A percentile compares a stretch with the other conserved stretches of the same genome.
These are phyloP conservation scores for Thelephora terrestris DNA, from an alignment of 1,284 basidiomycete species.

Conservation along the genomic window DNA sequence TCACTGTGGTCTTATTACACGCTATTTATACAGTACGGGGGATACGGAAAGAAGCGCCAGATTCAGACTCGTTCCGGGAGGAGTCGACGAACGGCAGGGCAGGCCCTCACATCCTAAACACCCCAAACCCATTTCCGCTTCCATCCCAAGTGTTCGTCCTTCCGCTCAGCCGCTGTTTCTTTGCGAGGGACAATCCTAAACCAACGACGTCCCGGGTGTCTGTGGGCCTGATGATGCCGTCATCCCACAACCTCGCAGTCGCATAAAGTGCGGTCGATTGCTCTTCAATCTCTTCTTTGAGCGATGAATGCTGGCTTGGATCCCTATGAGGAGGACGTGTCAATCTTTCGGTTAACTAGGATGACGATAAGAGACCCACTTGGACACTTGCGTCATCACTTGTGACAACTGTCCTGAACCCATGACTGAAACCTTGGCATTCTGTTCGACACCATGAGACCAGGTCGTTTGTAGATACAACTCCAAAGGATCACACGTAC, in stretches of 20 bases:
- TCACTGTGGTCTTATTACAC: too few relatives aligned
- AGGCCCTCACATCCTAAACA: slow-evolving; percentile 90
- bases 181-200: slow-evolving; percentile 71
- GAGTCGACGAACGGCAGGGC: too few relatives aligned
- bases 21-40: too few relatives aligned
- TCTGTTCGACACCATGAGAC: slow-evolving; percentile 31
- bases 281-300: slow-evolving; percentile 76
- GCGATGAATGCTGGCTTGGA: slow-evolving; percentile 58
- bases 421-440: slow-evolving; percentile 95
- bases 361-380: slow-evolving; percentile 31
- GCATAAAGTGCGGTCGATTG: slow-evolving; percentile 85
- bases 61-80: too few relatives aligned
- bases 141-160: slow-evolving; percentile 60
- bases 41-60: too few relatives aligned
- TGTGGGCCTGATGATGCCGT: slow-evolving; percentile 87
- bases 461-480: too few relatives aligned
- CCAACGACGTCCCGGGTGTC: slow-evolving; percentile 87
- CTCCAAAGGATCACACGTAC: slow-evolving; percentile 31
- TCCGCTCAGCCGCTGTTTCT: slow-evolving; percentile 28
- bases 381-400: slow-evolving; percentile 87
- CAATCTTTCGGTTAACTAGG: background rate
- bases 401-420: slow-evolving; percentile 86
- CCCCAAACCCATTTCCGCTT: slow-evolving; percentile 69
- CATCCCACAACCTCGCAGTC: slow-evolving; percentile 88
- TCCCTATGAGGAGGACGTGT: slow-evolving; percentile 38